Evolutionary conservation across 441 rosid genomes (phyloP), one percentile per base, ranked within the genome.

Genomic region (Euphorbia corollata): DNA sequence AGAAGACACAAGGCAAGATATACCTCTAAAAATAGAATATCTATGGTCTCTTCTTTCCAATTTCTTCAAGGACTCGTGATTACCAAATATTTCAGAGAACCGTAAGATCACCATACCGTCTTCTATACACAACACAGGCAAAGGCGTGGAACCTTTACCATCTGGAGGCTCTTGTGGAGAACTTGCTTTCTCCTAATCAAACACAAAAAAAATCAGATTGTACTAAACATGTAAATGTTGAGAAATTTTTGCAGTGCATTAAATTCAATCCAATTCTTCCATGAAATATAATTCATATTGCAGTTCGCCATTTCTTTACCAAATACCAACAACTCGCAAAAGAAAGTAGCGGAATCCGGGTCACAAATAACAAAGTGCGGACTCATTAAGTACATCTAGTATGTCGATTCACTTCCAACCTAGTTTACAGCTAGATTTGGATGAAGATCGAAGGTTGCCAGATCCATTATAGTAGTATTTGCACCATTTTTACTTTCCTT

Each of bases 71-170:
- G 92, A 86, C 74, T 90, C 88, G 69, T 86, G 91, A 67, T 87
- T 83, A 69, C 92, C 96, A 84, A 95, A 95, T 70, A 95, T 95
- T 84, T 95, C 91, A 16, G 99, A 95, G 81, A 95, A 91, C 58
- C 87, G 85, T 77, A 91, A 80, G 69, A 91, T 90, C 67, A 87
- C 97, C 77, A 75, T 73, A 39, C 95, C 98, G 83, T 87, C 91
- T 82, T 95, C 96, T 70, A 86, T 73, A 74, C 88, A 95, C 75
- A 91, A 77, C 62, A 91, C 77, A 75, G 99, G 98, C 71, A 95
- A 81, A 22, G 90, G 86, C n/a, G 91, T 63, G 64, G 84, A 75
- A 64, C 67, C 79, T 74, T 79, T 81, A 71, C 68, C 81, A 73
- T 88, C 87, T 59, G 69, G 55, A 57, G 73, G 68, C 71, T 68